Percentiles rank a stretch among this genome's conserved stretches.
These are phyloP conservation scores for Phytophthora ramorum DNA, from an alignment of 352 stramenopile genomes.

Conservation along the genomic window DNA sequence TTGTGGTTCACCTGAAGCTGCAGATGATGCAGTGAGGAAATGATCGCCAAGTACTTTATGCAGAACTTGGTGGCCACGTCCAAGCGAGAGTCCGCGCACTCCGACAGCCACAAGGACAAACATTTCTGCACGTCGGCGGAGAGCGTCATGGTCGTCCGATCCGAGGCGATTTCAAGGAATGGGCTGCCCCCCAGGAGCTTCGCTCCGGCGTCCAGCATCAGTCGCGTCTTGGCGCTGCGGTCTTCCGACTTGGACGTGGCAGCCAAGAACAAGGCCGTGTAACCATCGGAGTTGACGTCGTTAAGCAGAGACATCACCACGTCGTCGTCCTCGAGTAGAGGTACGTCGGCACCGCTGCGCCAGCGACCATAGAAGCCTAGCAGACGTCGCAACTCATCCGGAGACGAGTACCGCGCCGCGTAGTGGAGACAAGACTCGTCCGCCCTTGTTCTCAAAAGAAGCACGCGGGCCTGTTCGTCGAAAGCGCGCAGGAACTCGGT, in stretches of 20 bases:
- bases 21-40: conserved; percentile 1
- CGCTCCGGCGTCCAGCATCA: conserved; percentile 15
- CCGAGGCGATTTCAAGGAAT: not conserved
- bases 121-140: conserved; percentile 8
- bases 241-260: conserved; percentile 4
- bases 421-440: conserved; percentile 30
- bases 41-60: conserved; percentile 11
- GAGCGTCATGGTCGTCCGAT: not conserved
- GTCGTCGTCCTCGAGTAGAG: not conserved
- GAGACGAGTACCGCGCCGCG: conserved; percentile 19
- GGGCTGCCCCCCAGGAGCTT: conserved; percentile 4
- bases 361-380: conserved; percentile 8
- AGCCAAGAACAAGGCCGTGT: conserved; percentile 17
- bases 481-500: conserved; percentile 9
- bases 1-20: conserved; percentile 10
- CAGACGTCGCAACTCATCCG: conserved; percentile 7
- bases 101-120: conserved; percentile 11
- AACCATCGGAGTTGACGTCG: conserved; percentile 4
- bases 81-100: not conserved
- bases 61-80: conserved; percentile 4
- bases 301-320: not conserved
- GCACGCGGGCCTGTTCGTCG: conserved; percentile 1
- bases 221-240: conserved; percentile 12
- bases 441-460: not conserved
- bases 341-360: not conserved